Base-by-base conservation (phyloP, 2,329 filamentous ascomycete genomes). In the Amphichorda felina region DNA sequence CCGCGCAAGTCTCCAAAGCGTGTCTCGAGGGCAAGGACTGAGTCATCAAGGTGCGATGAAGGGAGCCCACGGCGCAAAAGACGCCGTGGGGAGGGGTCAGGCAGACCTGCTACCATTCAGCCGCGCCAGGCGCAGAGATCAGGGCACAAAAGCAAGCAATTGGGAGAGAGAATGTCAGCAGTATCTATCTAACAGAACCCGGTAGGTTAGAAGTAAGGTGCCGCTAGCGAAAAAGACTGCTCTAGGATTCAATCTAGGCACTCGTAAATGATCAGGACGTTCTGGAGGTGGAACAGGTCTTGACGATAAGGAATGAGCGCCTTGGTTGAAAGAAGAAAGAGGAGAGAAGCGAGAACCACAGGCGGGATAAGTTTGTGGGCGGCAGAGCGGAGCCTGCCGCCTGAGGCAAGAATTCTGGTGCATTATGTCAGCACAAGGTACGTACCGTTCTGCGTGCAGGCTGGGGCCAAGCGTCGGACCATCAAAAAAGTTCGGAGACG, bases 161-260 rank as follows among this genome's bases (percentile, higher is more conserved):
- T 6, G 14, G 26, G 6, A 4, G 24, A 13, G 14, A 25, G 11
- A 54, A 71, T 94, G 84, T 94, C 60, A 70, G 81, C 85, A 86
- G 78, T 76, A 75, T 75, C 87, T 94, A 94, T 94, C 87, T 94
- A 94, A 89, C 86, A 72, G 81, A 79, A 75, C 71, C 82, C 80
- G 83, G 85, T 75, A 59, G 61, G 54, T 58, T 54, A 58, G 37
- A 63, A 63, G 57, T 55, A 43, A 87, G 85, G 83, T 80, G 80
- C 83, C 76, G 87, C 83, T 95, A 95, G 88, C 88, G 88, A 87
- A 94, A 39, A 84, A 83, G 82, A 81, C 82, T 84, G 82, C 79
- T 64, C 43, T 55, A 57, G 54, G 37, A 53, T 63, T 82, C 66
- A 57, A 56, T 94, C 83, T 94, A 58, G 84, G 84, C 88, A 91